Evolutionary conservation across 2,329 filamentous ascomycete genomes (phyloP).

Genomic region (Aureobasidium sp.): DNA sequence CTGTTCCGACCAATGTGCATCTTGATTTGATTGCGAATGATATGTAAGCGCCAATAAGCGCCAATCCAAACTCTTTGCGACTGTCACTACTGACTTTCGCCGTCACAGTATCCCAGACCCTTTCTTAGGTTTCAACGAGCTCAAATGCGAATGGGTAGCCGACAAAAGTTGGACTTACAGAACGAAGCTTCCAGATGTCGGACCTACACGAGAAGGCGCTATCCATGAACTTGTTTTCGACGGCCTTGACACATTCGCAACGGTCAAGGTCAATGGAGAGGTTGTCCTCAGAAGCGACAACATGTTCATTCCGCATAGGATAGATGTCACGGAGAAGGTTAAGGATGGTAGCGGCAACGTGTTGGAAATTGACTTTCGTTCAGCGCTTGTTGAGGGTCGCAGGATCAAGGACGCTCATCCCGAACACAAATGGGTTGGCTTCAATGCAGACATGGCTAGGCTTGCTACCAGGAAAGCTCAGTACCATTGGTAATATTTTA

Average conservation of each 20-base stretch:
- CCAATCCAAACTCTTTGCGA: no score
- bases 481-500: constrained; percentile 31
- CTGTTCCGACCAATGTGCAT: constrained; percentile 40
- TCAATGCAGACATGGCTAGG: constrained; percentile 44
- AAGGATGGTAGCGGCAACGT: constrained; percentile 31
- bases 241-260: constrained; percentile 56
- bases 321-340: constrained; percentile 41
- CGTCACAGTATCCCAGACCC: constrained; percentile 38
- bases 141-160: constrained; percentile 41
- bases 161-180: constrained; percentile 41
- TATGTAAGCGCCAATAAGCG: constrained; percentile 26
- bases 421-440: constrained; percentile 47
- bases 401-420: constrained; percentile 45
- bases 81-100: no score
- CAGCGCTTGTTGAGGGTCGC: constrained; percentile 44
- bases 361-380: constrained; percentile 50
- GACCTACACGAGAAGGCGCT: constrained; percentile 20
- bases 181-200: constrained; percentile 29
- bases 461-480: constrained; percentile 44
- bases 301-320: constrained; percentile 53
- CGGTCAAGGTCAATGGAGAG: constrained; percentile 46
- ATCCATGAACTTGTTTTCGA: constrained; percentile 50
- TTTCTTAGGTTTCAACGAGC: constrained; percentile 42
- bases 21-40: constrained; percentile 38
- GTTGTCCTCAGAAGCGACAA: constrained; percentile 50